Conservation (phyloP, 257 asterid species). For the Solanum sparsipilum region DNA sequence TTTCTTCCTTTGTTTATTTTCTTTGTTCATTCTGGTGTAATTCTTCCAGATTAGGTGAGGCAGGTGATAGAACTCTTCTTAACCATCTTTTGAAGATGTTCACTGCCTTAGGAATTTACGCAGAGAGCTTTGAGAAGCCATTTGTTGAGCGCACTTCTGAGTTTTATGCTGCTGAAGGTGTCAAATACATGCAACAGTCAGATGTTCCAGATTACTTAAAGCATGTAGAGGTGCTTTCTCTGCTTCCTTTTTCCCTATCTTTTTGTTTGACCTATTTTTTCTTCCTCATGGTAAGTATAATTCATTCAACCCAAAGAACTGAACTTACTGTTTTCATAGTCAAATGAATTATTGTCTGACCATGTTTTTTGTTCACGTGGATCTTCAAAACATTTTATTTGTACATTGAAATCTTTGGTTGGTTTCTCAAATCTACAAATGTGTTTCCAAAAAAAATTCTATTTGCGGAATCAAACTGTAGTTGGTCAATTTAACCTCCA, state of each 20-base stretch:
- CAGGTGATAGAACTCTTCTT: conserved; percentile 90
- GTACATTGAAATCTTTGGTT: not conserved
- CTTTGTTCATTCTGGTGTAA: conserved; percentile 3
- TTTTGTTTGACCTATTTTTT: not conserved
- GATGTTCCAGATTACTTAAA: conserved; percentile 90
- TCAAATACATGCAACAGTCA: conserved; percentile 87
- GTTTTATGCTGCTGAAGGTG: conserved; percentile 95
- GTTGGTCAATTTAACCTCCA: not conserved
- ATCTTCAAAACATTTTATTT: not conserved
- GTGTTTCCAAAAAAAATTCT: not conserved
- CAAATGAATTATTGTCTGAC: not conserved
- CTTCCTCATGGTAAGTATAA: not conserved
- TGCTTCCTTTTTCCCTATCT: not conserved
- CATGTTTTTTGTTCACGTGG: not conserved
- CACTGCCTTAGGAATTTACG: conserved; percentile 88
- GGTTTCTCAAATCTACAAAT: not conserved
- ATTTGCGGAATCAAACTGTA: not conserved
- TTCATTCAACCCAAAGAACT: not conserved
- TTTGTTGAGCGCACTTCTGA: conserved; percentile 92
- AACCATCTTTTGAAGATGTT: conserved; percentile 98
- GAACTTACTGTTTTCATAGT: not conserved
- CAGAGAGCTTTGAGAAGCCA: conserved; percentile 90
- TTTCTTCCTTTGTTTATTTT: not conserved
- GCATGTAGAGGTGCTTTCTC: conserved; percentile 70
- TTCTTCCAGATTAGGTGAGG: conserved; percentile 67